Evolutionary conservation across 768 basidiomycete genomes (phyloP), one percentile per base, ranked within the genome.

Genomic region (Xerocomellus dryophilus): DNA sequence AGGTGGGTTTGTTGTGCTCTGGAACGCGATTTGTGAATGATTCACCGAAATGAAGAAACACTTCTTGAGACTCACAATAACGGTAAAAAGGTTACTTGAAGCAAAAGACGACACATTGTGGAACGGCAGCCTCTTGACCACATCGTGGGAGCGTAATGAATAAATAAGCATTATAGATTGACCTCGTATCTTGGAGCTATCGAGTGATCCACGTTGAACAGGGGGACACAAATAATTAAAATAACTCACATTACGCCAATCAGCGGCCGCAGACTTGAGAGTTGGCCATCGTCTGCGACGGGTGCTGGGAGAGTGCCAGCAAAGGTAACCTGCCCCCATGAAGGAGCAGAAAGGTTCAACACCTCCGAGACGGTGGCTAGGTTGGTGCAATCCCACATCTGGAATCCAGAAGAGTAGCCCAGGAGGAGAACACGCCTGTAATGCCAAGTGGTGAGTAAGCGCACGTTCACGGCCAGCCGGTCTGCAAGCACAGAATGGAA

Each of bases 361-460:
- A 85, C 20, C 59, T 87, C 85, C 2, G 69, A 66, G 7, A 83
- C 74, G 1, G 76, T 60, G 50, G 71, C 78, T 9, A 86, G 66
- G 54, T 79, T 74, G 12, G 78, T 74, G 59, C 80, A 81, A 58
- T 86, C 83, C 84, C 84, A 87, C 18, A 85, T 72, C 62, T 85
- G 80, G 38, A 87, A 61, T 6, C 81, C 79, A 14, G 71, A 68
- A 31, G 63, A 55, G 63, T 85, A 86, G 5, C 76, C 83, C 15
- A 85, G 69, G 47, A 86, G 64, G 11, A 85, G 74, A 7, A 84
- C 59, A 23, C 76, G 73, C 40, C 79, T 78, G 31, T 27, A 51
- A 32, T 49, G 27, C 36, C 15, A 18, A 52, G 25, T 1, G 3
- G 15, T 64, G 14, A 59, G 46, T 14, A 10, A 21, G 59, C 31